Conservation (phyloP, 805 yeast genomes). For the Saccharomycopsis sp. region DNA sequence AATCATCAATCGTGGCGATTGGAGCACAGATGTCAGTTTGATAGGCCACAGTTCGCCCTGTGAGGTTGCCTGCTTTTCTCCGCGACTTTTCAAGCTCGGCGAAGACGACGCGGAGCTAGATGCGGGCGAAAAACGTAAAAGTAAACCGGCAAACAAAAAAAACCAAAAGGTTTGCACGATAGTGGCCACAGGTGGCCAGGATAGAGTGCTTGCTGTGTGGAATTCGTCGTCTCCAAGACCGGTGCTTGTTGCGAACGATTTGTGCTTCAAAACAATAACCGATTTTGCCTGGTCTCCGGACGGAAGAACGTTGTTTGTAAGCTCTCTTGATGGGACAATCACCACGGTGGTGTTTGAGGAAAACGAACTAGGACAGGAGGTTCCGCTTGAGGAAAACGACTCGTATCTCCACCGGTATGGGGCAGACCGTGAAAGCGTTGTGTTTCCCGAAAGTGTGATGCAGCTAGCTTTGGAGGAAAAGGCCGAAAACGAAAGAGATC, state of each 20-base stretch:
- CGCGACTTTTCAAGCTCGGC: conserved; percentile 48
- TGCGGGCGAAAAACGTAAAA: conserved; percentile 23
- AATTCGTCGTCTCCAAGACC: conserved; percentile 73
- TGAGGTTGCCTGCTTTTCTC: conserved; percentile 72
- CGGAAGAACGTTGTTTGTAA: conserved; percentile 65
- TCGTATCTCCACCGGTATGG: conserved; percentile 77
- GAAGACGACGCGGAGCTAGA: conserved; percentile 29
- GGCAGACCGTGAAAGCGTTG: conserved; percentile 75
- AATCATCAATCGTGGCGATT: conserved; percentile 65
- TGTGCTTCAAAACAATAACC: conserved; percentile 71
- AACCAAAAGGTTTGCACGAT: conserved; percentile 50
- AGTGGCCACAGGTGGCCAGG: conserved; percentile 96
- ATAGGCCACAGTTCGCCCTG: conserved; percentile 84
- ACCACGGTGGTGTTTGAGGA: conserved; percentile 57
- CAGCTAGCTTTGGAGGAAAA: conserved; percentile 70
- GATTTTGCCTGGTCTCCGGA: conserved; percentile 86
- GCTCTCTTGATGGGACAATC: conserved; percentile 82
- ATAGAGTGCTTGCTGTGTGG: conserved; percentile 84
- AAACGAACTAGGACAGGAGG: conserved; percentile 53
- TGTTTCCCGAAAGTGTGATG: conserved; percentile 79
- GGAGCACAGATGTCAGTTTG: conserved; percentile 70
- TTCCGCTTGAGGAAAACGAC: conserved; percentile 61
- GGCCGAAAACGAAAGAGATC: conserved; percentile 27
- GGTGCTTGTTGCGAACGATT: conserved; percentile 68
- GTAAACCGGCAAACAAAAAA: conserved; percentile 22